Evolutionary conservation across 176 grass and related monocot genomes (phyloP).

Genomic region (Dendrocalamus sinicus): DNA sequence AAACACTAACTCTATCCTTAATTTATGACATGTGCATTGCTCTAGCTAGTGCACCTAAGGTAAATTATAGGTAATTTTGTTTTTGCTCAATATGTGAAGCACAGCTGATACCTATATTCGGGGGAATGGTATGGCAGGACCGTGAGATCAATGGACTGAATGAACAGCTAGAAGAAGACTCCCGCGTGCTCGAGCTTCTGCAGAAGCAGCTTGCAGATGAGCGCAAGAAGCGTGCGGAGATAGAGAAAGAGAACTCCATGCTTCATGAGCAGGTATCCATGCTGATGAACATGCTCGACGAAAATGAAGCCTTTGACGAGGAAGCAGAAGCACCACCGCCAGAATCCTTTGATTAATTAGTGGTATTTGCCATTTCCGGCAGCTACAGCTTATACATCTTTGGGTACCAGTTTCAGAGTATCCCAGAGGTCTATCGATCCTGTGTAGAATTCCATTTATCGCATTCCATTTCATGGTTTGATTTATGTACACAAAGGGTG

Average conservation of each 20-base stretch:
- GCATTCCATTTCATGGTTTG: constrained; percentile 44
- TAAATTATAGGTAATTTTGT: constrained; percentile 15
- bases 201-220: constrained; percentile 80
- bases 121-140: constrained; percentile 60
- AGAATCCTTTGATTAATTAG: constrained; percentile 31
- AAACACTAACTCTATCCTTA: constrained; percentile 18
- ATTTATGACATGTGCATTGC: background rate
- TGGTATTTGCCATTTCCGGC: background rate
- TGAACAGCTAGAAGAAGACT: constrained; percentile 93
- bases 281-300: constrained; percentile 82
- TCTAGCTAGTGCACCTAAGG: background rate
- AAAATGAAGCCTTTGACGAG: constrained; percentile 62
- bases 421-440: constrained; percentile 22
- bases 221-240: constrained; percentile 75
- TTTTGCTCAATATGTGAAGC: constrained; percentile 2
- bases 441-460: constrained; percentile 51
- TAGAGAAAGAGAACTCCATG: constrained; percentile 81
- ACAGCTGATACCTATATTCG: background rate
- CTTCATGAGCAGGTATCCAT: constrained; percentile 85
- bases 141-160: constrained; percentile 90
- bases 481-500: constrained; percentile 41
- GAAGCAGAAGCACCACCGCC: constrained; percentile 54
- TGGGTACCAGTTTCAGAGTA: constrained; percentile 42
- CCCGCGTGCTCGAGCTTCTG: constrained; percentile 77
- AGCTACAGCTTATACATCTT: constrained; percentile 25